Conservation (phyloP, 1,284 basidiomycete species). For the Trametes versicolor region DNA sequence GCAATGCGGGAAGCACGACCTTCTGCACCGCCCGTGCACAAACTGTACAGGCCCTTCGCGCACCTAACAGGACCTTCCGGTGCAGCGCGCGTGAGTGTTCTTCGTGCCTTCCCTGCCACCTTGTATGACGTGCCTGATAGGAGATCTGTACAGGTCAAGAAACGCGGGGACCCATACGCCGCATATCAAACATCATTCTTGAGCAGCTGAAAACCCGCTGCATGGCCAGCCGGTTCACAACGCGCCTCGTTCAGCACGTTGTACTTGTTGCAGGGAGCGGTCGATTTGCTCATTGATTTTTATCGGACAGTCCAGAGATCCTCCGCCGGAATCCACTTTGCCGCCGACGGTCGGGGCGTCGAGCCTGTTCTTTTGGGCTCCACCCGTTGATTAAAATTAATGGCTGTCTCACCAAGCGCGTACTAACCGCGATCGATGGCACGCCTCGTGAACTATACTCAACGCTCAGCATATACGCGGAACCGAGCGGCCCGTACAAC, state of each 20-base stretch:
- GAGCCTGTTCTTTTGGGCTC: neutral
- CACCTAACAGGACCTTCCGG: too few relatives aligned
- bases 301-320: neutral
- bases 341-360: neutral
- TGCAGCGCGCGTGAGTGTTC: too few relatives aligned
- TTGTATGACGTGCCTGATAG: too few relatives aligned
- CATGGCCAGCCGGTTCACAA: neutral
- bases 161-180: too few relatives aligned
- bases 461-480: neutral
- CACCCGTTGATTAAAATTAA: neutral
- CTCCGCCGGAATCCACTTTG: neutral
- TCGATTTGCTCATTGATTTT: neutral
- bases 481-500: neutral
- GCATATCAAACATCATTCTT: too few relatives aligned
- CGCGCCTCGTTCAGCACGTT: neutral
- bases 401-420: neutral
- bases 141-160: too few relatives aligned
- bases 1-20: too few relatives aligned
- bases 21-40: too few relatives aligned
- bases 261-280: neutral
- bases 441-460: neutral
- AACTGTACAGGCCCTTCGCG: too few relatives aligned
- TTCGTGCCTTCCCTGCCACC: too few relatives aligned
- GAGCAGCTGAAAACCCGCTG: neutral
- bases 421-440: slow-evolving; percentile 3